Conservation (phyloP, 768 basidiomycete species). For the Filobasidium wieringae region DNA sequence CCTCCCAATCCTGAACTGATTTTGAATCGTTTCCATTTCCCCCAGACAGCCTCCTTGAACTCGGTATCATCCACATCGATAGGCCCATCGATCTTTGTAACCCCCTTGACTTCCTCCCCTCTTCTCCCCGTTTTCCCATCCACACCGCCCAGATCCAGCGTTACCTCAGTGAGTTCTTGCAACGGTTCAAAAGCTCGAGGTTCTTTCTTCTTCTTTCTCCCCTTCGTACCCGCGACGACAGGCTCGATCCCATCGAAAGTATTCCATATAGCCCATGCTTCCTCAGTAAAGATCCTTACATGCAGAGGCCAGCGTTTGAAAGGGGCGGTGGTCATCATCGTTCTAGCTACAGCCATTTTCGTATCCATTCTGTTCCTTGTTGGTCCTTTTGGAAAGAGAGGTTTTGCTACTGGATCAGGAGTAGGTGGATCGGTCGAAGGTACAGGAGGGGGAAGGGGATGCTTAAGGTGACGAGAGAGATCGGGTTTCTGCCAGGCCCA, state of each 20-base stretch:
- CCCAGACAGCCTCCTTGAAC: slow-evolving; percentile 21
- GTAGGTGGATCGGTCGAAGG: slow-evolving; percentile 9
- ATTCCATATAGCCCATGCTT: slow-evolving; percentile 51
- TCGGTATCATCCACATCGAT: slow-evolving; percentile 34
- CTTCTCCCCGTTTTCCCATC: slow-evolving; percentile 20
- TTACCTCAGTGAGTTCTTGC: slow-evolving; percentile 9
- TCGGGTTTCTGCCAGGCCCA: slow-evolving; percentile 75
- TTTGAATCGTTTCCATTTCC: slow-evolving; percentile 19
- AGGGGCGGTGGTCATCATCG: slow-evolving; percentile 55
- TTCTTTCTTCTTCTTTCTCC: slow-evolving; percentile 5
- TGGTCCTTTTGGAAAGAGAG: slow-evolving; percentile 26
- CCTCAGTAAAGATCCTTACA: slow-evolving; percentile 59
- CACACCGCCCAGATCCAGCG: slow-evolving; percentile 30
- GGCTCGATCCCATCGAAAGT: slow-evolving; percentile 10
- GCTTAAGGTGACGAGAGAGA: slow-evolving; percentile 54
- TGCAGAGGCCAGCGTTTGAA: slow-evolving; percentile 63
- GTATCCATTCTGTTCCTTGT: slow-evolving; percentile 26
- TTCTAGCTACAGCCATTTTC: slow-evolving; percentile 45
- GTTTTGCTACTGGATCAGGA: slow-evolving; percentile 13
- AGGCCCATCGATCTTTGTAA: slow-evolving; percentile 17
- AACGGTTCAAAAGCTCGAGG: slow-evolving; percentile 13
- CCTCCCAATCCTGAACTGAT: slow-evolving; percentile 1
- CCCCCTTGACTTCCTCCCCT: slow-evolving; percentile 16
- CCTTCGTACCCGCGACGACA: not conserved
- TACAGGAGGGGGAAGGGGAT: slow-evolving; percentile 4